Base-by-base conservation (phyloP, 306 rosid genomes). In the Malus fusca region DNA sequence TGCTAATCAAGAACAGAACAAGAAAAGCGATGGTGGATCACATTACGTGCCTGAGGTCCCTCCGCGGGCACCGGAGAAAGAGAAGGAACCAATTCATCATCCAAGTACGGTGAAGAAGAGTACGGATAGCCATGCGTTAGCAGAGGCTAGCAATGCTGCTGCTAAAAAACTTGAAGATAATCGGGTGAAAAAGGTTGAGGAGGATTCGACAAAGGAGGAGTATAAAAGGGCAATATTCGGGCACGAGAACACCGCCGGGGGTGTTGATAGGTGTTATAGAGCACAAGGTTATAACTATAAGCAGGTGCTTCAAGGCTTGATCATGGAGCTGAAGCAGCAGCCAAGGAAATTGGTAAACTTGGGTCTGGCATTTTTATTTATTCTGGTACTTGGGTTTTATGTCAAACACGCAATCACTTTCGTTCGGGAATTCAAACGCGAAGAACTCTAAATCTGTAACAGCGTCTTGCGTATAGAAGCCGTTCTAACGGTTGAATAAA, bases 381-480 rank as follows among this genome's bases (percentile, higher is more conserved):
- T 78, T 42, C 59, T 80, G 55, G 89, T 85, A 11, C 71, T 93
- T 55, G 78, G 73, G 1, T 55, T 84, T 23, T 85, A 75, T 78
- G 75, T 60, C 28, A 86, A 82, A 58, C 80, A 79, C 46, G 56
- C 73, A 46, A 4, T 77, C 74, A 80, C 62, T 68, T 75, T 70
- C 28, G 18, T 55, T 15, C 66, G 23, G 35, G 90, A 75, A 65
- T 53, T 61, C 48, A 37, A 58, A 55, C 42, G 42, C 70, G 33
- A 60, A 71, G 69, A 76, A 53, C 61, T 74, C 21, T 74, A 74
- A 14, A 63, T 72, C 69, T 77, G 72, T 83, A 44, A 58, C 61
- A 3, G 22, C 6, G 8, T 14, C 19, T 18, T 19, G 30, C 30
- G 12, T 4, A 5, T 26, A 25, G 15, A 44, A 17, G 30, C 30